These are phyloP conservation scores for Boletus insuetus DNA, from an alignment of 768 basidiomycete genomes.

Conservation along the genomic window DNA sequence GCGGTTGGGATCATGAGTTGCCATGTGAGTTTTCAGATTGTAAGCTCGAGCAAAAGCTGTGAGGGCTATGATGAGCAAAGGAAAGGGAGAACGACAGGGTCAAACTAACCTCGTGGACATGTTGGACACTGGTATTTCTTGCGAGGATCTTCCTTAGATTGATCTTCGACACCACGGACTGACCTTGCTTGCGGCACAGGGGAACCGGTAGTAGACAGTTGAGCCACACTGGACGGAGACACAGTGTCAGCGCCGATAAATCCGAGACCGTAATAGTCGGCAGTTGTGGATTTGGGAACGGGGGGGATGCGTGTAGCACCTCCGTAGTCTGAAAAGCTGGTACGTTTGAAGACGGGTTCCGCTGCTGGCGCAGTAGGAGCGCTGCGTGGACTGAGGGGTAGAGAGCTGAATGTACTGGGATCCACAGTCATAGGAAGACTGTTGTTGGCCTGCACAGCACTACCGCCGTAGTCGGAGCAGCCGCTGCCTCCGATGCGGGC, in stretches of 20 bases:
- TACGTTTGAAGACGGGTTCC: conserved; percentile 37
- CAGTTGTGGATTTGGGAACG: conserved; percentile 48
- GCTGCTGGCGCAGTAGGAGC: conserved; percentile 37
- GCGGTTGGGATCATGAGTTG: conserved; percentile 91
- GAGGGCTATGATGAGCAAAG: conserved; percentile 3
- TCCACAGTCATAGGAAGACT: conserved; percentile 44
- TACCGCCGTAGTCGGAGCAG: conserved; percentile 53
- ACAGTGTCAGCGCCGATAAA: conserved; percentile 39
- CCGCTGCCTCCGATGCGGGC: conserved; percentile 50
- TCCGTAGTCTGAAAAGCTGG: conserved; percentile 69
- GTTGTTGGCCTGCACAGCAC: conserved; percentile 36
- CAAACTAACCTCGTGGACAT: conserved; percentile 64
- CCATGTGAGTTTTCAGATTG: conserved; percentile 94
- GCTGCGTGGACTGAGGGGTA: conserved; percentile 57
- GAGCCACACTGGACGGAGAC: conserved; percentile 54
- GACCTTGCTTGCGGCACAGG: conserved; percentile 37
- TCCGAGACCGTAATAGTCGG: conserved; percentile 44
- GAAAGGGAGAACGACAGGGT: not conserved
- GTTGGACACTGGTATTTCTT: conserved; percentile 76
- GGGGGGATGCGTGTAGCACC: conserved; percentile 46
- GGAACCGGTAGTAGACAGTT: conserved; percentile 46
- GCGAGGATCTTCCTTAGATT: conserved; percentile 58
- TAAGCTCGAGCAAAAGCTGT: conserved; percentile 89
- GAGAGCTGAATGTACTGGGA: conserved; percentile 55
- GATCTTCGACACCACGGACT: conserved; percentile 41